A percentile compares a stretch with the other conserved stretches of the same genome.
These are phyloP conservation scores for Yamadazyma jaroonii DNA, from an alignment of 1,139 yeast species.

Conservation along the genomic window DNA sequence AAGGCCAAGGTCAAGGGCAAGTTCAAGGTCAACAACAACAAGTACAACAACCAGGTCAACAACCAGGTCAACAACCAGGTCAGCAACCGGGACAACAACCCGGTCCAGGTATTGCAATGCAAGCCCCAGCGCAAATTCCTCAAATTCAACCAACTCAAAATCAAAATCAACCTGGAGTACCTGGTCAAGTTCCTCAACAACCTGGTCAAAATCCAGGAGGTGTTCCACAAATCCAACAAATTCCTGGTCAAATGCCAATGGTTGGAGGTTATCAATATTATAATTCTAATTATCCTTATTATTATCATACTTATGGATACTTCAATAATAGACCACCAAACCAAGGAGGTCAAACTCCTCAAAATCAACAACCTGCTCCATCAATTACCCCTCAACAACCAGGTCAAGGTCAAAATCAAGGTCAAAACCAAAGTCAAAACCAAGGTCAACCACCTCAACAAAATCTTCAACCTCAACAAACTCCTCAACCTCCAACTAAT, in stretches of 20 bases:
- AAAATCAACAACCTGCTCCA: too few relatives aligned
- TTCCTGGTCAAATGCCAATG: background rate
- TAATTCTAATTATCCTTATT: conserved; percentile 19
- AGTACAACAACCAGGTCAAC: background rate
- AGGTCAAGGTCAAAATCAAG: too few relatives aligned
- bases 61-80: background rate
- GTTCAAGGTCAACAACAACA: conserved; percentile 5
- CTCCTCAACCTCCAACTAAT: conserved; percentile 11
- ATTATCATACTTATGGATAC: conserved; percentile 11
- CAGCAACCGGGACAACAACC: background rate
- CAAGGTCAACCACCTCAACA: conserved; percentile 7
- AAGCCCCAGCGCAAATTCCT: too few relatives aligned
- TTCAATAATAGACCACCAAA: too few relatives aligned
- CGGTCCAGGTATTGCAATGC: too few relatives aligned
- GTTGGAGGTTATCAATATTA: conserved; percentile 4
- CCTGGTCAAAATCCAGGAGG: background rate
- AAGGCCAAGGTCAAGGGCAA: background rate
- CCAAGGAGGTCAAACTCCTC: too few relatives aligned
- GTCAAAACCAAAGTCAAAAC: too few relatives aligned
- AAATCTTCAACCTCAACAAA: conserved; percentile 2
- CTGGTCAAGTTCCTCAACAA: conserved; percentile 4
- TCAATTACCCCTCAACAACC: too few relatives aligned
- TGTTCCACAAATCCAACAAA: background rate
- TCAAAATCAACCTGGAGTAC: background rate
- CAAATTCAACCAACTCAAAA: background rate